Percentiles rank a stretch among this genome's conserved stretches.
These are phyloP conservation scores for Didymella sp. DNA, from an alignment of 2,329 filamentous ascomycete species.

Conservation along the genomic window DNA sequence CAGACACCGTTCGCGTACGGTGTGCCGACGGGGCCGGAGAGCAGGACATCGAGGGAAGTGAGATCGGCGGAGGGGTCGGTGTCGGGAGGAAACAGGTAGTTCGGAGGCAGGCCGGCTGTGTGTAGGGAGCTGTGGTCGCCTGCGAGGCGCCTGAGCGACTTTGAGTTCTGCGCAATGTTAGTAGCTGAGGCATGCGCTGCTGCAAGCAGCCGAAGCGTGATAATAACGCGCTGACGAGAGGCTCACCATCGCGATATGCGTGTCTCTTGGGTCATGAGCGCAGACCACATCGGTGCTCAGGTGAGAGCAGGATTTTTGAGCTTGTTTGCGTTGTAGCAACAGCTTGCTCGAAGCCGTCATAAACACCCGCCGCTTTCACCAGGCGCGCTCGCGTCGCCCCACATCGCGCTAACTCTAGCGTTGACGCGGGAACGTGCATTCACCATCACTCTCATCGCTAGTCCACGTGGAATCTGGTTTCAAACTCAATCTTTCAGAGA, in stretches of 20 bases:
- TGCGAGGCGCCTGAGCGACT: slow-evolving; percentile 64
- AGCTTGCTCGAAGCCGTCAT: slow-evolving; percentile 3
- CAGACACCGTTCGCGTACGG: slow-evolving; percentile 66
- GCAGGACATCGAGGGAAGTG: slow-evolving; percentile 63
- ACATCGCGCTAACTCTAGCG: slow-evolving; percentile 12
- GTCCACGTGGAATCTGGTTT: too few species aligned
- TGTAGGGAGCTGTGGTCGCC: slow-evolving; percentile 66
- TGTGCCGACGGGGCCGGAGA: slow-evolving; percentile 66
- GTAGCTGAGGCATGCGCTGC: slow-evolving; percentile 9
- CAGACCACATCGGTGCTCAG: background rate
- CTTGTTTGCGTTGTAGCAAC: background rate
- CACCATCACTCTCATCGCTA: too few species aligned
- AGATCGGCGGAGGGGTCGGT: slow-evolving; percentile 58
- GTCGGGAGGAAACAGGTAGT: slow-evolving; percentile 64
- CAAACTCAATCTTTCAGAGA: too few species aligned
- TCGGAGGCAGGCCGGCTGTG: slow-evolving; percentile 63
- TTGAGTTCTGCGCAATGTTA: slow-evolving; percentile 51
- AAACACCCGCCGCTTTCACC: slow-evolving; percentile 2
- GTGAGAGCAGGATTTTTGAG: background rate
- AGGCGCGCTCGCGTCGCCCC: slow-evolving; percentile 14
- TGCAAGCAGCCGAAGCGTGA: background rate
- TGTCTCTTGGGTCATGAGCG: background rate
- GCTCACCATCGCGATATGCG: slow-evolving; percentile 21
- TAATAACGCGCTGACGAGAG: background rate
- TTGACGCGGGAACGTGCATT: slow-evolving; percentile 9